Evolutionary conservation across 805 yeast genomes (phyloP).

Genomic region (Lipomyces sp.): DNA sequence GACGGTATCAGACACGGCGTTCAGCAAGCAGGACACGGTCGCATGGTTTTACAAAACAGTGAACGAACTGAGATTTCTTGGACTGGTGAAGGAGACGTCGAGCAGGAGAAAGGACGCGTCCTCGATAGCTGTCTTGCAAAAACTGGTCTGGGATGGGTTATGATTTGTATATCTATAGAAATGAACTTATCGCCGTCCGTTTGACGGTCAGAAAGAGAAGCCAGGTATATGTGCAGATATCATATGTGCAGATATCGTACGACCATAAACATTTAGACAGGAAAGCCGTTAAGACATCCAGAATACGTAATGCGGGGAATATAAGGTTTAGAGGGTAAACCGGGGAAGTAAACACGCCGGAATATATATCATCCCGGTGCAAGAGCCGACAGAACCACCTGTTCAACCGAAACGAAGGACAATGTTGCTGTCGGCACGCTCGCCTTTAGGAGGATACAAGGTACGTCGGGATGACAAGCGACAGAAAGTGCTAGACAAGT

Average conservation of each 20-base stretch:
- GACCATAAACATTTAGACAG: not conserved
- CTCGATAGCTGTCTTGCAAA: conserved; percentile 15
- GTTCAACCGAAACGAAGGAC: no score
- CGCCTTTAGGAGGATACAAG: conserved; percentile 49
- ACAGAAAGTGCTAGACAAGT: conserved; percentile 73
- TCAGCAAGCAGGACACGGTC: conserved; percentile 3
- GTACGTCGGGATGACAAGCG: conserved; percentile 62
- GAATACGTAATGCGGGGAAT: no score
- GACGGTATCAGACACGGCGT: not conserved
- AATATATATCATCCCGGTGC: no score
- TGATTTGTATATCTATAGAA: not conserved
- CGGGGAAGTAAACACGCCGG: no score
- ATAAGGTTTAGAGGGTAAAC: no score
- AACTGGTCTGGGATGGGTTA: conserved; percentile 24
- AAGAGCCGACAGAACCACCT: no score
- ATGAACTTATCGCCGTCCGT: not conserved
- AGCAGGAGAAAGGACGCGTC: not conserved
- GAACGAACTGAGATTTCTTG: conserved; percentile 23
- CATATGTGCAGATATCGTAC: no score
- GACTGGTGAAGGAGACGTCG: conserved; percentile 18
- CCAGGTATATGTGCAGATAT: not conserved
- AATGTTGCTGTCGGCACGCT: conserved; percentile 17
- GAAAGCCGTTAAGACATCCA: no score
- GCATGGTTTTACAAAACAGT: conserved; percentile 24
- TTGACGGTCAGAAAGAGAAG: not conserved